Conservation (phyloP, 805 yeast genomes). For the Saccharomyces mikatae region DNA sequence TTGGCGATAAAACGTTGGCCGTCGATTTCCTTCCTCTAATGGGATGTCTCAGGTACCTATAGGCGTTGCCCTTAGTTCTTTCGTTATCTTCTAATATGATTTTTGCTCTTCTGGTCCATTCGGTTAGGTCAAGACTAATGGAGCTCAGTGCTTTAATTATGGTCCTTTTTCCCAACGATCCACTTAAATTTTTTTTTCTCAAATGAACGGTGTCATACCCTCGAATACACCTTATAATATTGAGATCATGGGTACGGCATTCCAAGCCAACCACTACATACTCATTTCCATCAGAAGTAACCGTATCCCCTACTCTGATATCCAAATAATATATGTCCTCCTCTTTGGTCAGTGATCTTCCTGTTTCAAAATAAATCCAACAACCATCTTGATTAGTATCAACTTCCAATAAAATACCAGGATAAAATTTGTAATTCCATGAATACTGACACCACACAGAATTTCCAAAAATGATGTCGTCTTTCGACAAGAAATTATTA, state of each 20-base stretch:
- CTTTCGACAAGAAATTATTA: constrained; percentile 14
- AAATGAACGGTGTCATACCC: constrained; percentile 49
- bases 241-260: constrained; percentile 14
- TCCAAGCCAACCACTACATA: constrained; percentile 43
- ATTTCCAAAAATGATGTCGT: constrained; percentile 26
- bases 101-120: constrained; percentile 32
- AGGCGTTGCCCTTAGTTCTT: constrained; percentile 9
- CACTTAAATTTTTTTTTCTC: constrained; percentile 21
- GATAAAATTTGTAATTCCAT: constrained; percentile 37
- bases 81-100: constrained; percentile 15
- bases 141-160: constrained; percentile 24
- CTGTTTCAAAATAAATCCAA: constrained; percentile 19
- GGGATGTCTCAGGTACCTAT: constrained; percentile 12
- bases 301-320: constrained; percentile 48
- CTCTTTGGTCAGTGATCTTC: constrained; percentile 10
- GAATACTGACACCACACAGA: constrained; percentile 50
- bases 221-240: constrained; percentile 44
- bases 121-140: constrained; percentile 27
- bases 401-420: constrained; percentile 36
- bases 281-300: constrained; percentile 32
- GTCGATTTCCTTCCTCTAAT: constrained; percentile 15
- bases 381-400: constrained; percentile 13
- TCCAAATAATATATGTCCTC: constrained; percentile 41
- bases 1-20: neutral
- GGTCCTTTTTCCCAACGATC: constrained; percentile 12